Percentiles rank a stretch among this genome's conserved stretches.
Evolutionary conservation across 1,284 basidiomycete species (phyloP).

Genomic region (Calocybe gambosa): DNA sequence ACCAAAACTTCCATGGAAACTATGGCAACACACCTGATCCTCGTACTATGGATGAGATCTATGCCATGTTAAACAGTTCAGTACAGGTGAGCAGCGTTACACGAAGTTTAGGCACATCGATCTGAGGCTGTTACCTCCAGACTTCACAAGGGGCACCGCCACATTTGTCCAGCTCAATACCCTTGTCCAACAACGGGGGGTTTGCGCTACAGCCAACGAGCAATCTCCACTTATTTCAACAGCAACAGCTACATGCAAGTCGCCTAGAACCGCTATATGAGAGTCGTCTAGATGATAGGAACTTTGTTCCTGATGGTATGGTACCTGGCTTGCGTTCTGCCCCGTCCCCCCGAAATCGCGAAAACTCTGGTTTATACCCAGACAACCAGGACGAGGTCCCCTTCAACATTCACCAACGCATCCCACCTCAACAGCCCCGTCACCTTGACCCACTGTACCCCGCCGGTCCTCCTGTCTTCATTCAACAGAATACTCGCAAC

Average conservation of each 20-base stretch:
- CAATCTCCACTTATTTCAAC: constrained; percentile 28
- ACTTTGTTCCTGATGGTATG: constrained; percentile 76
- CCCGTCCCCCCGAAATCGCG: constrained; percentile 54
- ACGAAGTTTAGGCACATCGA: constrained; percentile 4
- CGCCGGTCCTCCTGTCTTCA: constrained; percentile 42
- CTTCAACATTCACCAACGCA: constrained; percentile 48
- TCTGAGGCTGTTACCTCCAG: constrained; percentile 11
- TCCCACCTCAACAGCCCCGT: constrained; percentile 46
- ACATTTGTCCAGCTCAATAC: constrained; percentile 14
- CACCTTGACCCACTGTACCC: constrained; percentile 52
- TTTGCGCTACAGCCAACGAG: constrained; percentile 30
- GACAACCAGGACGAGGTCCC: constrained; percentile 55
- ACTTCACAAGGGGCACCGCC: constrained; percentile 23
- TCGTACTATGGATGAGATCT: constrained; percentile 67
- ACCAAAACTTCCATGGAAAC: constrained; percentile 32
- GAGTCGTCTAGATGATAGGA: constrained; percentile 64
- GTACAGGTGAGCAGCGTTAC: constrained; percentile 40
- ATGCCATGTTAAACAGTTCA: constrained; percentile 66
- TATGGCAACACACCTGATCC: constrained; percentile 36
- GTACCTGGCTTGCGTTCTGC: constrained; percentile 72
- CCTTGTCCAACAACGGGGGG: constrained; percentile 20
- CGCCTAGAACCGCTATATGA: constrained; percentile 67
- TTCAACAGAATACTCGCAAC: constrained; percentile 49
- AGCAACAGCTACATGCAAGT: constrained; percentile 24
- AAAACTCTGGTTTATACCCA: constrained; percentile 48